Evolutionary conservation across 2,329 filamentous ascomycete genomes (phyloP).

Genomic region (Epichloe coenophiala): DNA sequence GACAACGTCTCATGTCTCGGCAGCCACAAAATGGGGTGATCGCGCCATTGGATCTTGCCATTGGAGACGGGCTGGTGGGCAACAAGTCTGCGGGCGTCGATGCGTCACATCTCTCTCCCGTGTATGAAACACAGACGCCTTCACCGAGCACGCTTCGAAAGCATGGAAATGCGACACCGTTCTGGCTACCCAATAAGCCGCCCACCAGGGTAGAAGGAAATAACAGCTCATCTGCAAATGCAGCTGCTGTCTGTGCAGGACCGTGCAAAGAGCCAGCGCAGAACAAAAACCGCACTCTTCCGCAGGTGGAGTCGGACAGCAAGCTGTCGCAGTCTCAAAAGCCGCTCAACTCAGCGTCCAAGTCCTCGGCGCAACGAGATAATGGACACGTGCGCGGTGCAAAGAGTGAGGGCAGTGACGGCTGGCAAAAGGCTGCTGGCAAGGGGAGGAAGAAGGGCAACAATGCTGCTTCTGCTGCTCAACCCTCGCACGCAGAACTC

Average conservation of each 20-base stretch:
- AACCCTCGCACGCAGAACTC: conserved; percentile 32
- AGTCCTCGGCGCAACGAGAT: conserved; percentile 29
- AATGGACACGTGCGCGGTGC: conserved; percentile 40
- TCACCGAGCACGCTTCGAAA: conserved; percentile 50
- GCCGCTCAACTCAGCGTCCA: conserved; percentile 10
- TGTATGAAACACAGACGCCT: conserved; percentile 59
- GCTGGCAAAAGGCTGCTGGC: conserved; percentile 46
- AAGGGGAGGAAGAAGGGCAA: conserved; percentile 38
- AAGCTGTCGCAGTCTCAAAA: conserved; percentile 12
- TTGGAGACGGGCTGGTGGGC: conserved; percentile 26
- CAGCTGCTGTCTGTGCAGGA: background rate
- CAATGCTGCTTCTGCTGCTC: conserved; percentile 25
- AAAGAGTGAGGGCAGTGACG: conserved; percentile 40
- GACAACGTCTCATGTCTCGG: conserved; percentile 25
- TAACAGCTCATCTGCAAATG: background rate
- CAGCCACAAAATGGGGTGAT: conserved; percentile 35
- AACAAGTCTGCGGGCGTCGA: conserved; percentile 24
- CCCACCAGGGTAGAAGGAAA: conserved; percentile 1
- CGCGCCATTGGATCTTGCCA: conserved; percentile 42
- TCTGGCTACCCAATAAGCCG: conserved; percentile 15
- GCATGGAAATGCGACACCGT: conserved; percentile 13
- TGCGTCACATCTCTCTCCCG: conserved; percentile 50
- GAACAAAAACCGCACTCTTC: background rate
- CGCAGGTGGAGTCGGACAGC: conserved; percentile 9
- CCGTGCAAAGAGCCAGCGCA: background rate